Evolutionary conservation across 257 asterid species (phyloP), one percentile per base, ranked within the genome.

Genomic region (Ligustrum vulgare): DNA sequence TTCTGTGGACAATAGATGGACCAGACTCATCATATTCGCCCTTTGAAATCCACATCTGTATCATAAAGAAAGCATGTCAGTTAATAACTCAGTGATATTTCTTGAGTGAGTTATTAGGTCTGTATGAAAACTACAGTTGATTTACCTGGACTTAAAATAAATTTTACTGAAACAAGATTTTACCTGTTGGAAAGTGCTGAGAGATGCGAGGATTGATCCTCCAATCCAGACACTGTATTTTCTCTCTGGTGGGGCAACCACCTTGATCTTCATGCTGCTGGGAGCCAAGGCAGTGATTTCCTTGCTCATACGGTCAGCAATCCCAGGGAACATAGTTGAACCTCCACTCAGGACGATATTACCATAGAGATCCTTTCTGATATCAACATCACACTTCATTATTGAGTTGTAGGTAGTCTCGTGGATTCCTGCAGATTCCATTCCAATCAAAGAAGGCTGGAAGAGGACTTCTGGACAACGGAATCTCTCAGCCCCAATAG

Each of bases 191-290:
- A 84, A 82, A 54, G 86, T 84, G 78, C 88, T 84, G 77, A 84
- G 88, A 41, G 88, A 84, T 49, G 88, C 88, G 71, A 84, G 86
- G 47, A 84, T 84, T 35, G 88, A 84, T 34, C 88, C 88, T 79
- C 88, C 88, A 68, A 84, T 84, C 88, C 88, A 84, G 78, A 84
- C 88, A 84, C 88, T 84, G 86, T 84, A 84, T 77, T 84, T 84
- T 58, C 88, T 82, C 81, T 84, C 88, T 10, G 88, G 88, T 62
- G 88, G 88, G 20, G 88, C 88, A 74, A 84, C 88, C 10, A 84
- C 88, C 88, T 84, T 84, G 54, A 84, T 84, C 77, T 84, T 84
- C 88, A 84, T 84, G 79, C 88, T 84, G 79, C 88, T 84, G 45
- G 88, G 88, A 70, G 88, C 88, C 72, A 84, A 72, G 11, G 88